phyloP scores from a whole-genome alignment of 2,329 filamentous ascomycete genomes.

The Cladosporium sp. region DNA sequence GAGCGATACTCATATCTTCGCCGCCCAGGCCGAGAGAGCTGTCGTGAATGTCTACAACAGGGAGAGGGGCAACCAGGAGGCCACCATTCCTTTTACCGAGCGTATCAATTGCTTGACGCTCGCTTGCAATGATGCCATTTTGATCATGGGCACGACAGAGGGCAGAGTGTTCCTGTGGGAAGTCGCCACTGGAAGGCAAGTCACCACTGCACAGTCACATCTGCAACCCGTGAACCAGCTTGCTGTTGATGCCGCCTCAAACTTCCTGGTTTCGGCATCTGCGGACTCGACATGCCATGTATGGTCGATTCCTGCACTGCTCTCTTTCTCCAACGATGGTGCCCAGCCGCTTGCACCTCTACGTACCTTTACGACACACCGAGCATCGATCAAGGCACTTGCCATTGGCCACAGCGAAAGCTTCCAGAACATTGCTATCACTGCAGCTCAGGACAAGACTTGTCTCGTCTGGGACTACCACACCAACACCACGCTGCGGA shows the following conservation, averaged over 20 bases:
- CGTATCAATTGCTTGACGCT: conserved; percentile 76
- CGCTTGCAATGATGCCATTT: conserved; percentile 64
- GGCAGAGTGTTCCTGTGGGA: conserved; percentile 92
- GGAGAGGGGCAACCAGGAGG: conserved; percentile 81
- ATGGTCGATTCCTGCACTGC: conserved; percentile 77
- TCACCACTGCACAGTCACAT: conserved; percentile 75
- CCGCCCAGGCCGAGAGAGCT: conserved; percentile 86
- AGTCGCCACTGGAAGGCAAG: conserved; percentile 72
- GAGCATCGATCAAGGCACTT: conserved; percentile 68
- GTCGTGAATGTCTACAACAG: conserved; percentile 91
- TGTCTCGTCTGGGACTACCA: conserved; percentile 92
- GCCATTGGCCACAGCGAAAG: conserved; percentile 65
- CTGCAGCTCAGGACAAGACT: conserved; percentile 81
- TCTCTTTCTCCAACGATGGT: conserved; percentile 59
- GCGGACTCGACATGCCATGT: conserved; percentile 88
- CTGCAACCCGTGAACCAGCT: conserved; percentile 78
- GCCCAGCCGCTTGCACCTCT: conserved; percentile 66
- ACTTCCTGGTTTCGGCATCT: conserved; percentile 74
- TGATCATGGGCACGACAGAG: conserved; percentile 79
- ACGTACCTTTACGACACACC: conserved; percentile 74
- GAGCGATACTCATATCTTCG: conserved; percentile 80
- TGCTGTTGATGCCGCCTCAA: conserved; percentile 66
- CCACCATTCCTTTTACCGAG: conserved; percentile 83
- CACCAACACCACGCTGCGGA: conserved; percentile 73
- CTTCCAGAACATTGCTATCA: conserved; percentile 79